phyloP scores from a whole-genome alignment of 2,329 filamentous ascomycete genomes.

The Fusarium pseudograminearum region DNA sequence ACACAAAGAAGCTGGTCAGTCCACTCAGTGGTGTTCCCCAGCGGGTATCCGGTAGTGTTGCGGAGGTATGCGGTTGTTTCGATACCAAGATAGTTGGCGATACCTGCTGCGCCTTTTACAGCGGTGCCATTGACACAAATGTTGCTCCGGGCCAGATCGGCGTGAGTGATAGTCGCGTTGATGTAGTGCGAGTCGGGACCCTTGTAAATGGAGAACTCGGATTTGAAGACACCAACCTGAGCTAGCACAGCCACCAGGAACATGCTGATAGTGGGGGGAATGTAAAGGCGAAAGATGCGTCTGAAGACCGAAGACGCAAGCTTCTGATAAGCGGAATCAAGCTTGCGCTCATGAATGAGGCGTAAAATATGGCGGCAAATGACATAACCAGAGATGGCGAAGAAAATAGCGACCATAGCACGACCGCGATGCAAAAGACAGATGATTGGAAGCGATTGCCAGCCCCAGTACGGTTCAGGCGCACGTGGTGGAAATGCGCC shows the following conservation, averaged over 20 bases:
- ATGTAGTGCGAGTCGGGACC: conserved; percentile 56
- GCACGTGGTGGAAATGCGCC: conserved; percentile 54
- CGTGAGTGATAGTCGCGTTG: conserved; percentile 53
- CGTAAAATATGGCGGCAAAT: conserved; percentile 55
- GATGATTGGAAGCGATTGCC: conserved; percentile 54
- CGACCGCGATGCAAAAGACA: conserved; percentile 56
- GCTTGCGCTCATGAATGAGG: conserved; percentile 53
- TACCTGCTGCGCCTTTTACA: conserved; percentile 45
- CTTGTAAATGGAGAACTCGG: conserved; percentile 53
- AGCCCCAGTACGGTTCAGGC: conserved; percentile 51
- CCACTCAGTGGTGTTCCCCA: conserved; percentile 44
- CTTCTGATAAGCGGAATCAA: conserved; percentile 53
- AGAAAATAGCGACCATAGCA: conserved; percentile 59
- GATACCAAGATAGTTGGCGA: conserved; percentile 50
- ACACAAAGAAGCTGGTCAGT: conserved; percentile 51
- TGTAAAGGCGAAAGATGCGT: conserved; percentile 56
- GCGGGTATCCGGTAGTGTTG: conserved; percentile 41
- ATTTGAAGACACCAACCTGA: conserved; percentile 54
- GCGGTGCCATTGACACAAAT: conserved; percentile 49
- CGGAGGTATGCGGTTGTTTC: conserved; percentile 47
- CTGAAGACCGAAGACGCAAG: conserved; percentile 55
- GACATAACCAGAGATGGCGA: conserved; percentile 59
- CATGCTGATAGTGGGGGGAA: conserved; percentile 57
- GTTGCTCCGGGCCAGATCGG: conserved; percentile 27
- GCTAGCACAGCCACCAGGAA: conserved; percentile 55